These are phyloP conservation scores for Myochromella boudieri DNA, from an alignment of 768 basidiomycete genomes.

Conservation along the genomic window DNA sequence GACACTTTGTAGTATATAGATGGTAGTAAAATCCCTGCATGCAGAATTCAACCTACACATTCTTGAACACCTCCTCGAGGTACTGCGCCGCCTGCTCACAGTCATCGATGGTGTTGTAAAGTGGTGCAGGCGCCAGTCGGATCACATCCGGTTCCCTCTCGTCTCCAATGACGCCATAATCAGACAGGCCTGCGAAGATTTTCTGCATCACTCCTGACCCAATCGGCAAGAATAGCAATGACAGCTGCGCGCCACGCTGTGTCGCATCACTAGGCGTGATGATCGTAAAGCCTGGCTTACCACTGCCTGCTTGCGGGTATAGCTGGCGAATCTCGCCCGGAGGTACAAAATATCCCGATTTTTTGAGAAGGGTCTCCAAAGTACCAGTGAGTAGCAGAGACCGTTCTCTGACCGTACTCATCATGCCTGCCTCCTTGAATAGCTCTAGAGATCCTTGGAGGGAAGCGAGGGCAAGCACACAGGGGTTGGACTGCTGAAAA, in stretches of 20 bases:
- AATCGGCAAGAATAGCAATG: constrained; percentile 72
- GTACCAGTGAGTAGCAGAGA: constrained; percentile 68
- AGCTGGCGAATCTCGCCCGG: constrained; percentile 30
- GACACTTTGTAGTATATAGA: neutral
- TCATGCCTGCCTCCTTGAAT: constrained; percentile 79
- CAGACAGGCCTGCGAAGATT: constrained; percentile 59
- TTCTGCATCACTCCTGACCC: constrained; percentile 67
- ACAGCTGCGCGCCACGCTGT: constrained; percentile 84
- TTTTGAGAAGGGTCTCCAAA: constrained; percentile 62
- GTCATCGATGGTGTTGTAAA: constrained; percentile 86
- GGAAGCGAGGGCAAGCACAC: constrained; percentile 73
- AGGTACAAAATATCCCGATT: constrained; percentile 65
- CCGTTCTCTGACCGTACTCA: constrained; percentile 65
- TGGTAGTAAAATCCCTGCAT: too few relatives aligned
- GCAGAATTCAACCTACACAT: neutral
- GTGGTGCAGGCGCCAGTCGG: constrained; percentile 78
- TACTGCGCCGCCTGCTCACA: constrained; percentile 66
- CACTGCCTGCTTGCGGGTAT: constrained; percentile 24
- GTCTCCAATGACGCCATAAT: constrained; percentile 85
- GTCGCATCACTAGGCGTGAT: constrained; percentile 76
- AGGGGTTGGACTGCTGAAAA: constrained; percentile 96
- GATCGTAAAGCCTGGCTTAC: constrained; percentile 73
- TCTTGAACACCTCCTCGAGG: constrained; percentile 59
- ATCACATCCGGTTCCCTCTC: constrained; percentile 92
- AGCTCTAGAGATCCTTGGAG: constrained; percentile 82